Conservation (phyloP, 306 rosid genomes). For the Vigna hirtella region DNA sequence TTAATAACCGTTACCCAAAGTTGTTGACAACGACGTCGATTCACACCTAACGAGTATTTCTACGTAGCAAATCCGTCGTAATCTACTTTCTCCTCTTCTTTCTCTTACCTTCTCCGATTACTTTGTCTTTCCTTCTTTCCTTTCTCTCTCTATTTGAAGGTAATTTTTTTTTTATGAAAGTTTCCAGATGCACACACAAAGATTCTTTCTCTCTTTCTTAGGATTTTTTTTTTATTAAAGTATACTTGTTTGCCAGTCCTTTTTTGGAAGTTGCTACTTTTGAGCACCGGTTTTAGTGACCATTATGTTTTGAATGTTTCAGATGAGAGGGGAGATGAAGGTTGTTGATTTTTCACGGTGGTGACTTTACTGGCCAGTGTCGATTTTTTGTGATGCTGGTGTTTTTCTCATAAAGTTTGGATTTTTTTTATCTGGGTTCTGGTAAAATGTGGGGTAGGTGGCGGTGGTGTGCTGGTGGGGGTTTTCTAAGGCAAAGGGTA, state of each 20-base stretch:
- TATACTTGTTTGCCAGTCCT: background rate
- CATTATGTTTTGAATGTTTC: conserved; percentile 12
- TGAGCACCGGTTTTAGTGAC: conserved; percentile 3
- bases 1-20: conserved; percentile 14
- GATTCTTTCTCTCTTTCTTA: background rate
- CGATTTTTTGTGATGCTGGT: conserved; percentile 14
- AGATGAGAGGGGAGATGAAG: background rate
- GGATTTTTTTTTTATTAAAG: background rate
- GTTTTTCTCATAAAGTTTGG: conserved; percentile 12
- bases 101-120: background rate
- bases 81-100: background rate
- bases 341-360: conserved; percentile 29
- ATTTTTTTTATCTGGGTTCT: conserved; percentile 25
- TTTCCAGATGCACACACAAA: background rate
- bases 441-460: conserved; percentile 58
- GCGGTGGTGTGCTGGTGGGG: conserved; percentile 41
- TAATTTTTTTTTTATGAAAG: background rate
- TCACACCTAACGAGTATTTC: conserved; percentile 14
- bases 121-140: background rate
- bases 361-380: background rate
- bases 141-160: background rate
- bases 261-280: conserved; percentile 17
- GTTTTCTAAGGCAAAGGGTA: conserved; percentile 44
- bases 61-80: conserved; percentile 20
- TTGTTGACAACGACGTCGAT: background rate